Base-by-base conservation (phyloP, 441 rosid genomes). In the Syzygium syzygioides region DNA sequence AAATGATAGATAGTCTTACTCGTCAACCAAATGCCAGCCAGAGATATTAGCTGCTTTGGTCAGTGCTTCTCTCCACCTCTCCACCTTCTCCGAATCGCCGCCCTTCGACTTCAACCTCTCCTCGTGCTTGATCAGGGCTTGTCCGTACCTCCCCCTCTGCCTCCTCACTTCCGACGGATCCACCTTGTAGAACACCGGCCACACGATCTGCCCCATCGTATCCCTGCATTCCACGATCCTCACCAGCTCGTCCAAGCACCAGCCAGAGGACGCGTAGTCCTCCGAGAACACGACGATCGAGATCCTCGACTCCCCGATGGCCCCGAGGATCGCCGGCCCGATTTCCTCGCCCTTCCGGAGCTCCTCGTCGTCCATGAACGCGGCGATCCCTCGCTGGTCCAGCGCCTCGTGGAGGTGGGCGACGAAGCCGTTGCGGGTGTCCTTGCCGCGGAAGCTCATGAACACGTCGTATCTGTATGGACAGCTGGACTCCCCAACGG, bases 111-210 rank as follows among this genome's bases (percentile, higher is more conserved):
- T 60, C 66, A 59, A 59, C 15, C 64, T 59, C 30, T 59, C 17
- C 64, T 59, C 64, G 30, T 26, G 64, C 12, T 59, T 3, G 30
- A 26, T 5, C 0, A 59, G 64, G 4, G 30, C 30, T 59, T 5
- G 2, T 0, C 64, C 64, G 30, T 59, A 59, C 64, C 64, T 59
- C 32, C 66, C 66, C 66, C 0, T 28, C 8, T 59, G 66, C 4
- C 13, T 59, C 32, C 66, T 59, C 32, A 59, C 66, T 1, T 59
- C 66, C 66, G 66, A 26, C 32, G 32, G 32, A 59, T 59, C 66
- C 34, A 88, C 87, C 60, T 85, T 60, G 80, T 88, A 62, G 87
- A 88, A 88, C 26, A 88, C 83, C 7, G 64, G 64, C 64, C 8
- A 1, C 64, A 59, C 64, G 64, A 59, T 0, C 66, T 59, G 66